A percentile compares a stretch with the other conserved stretches of the same genome.
Evolutionary conservation across 106 monocot species (phyloP).

Genomic region (Acorus calamus): DNA sequence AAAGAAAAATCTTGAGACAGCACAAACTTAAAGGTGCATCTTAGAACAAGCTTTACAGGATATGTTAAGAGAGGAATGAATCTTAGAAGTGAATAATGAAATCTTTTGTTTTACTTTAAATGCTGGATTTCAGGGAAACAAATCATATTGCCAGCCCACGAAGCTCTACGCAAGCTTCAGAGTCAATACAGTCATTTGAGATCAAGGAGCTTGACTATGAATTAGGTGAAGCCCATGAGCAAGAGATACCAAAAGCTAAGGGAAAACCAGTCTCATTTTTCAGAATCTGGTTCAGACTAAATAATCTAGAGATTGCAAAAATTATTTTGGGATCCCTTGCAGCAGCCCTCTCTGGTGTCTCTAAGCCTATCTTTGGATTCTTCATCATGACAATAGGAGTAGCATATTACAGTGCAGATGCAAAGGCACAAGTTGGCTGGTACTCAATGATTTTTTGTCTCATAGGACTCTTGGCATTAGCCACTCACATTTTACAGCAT

Average conservation of each 20-base stretch:
- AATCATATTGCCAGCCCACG: conserved; percentile 2
- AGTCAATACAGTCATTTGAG: neutral
- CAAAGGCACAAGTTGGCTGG: conserved; percentile 20
- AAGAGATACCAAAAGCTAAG: conserved; percentile 7
- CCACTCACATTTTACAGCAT: conserved; percentile 35
- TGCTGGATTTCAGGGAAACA: conserved; percentile 9
- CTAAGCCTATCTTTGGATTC: conserved; percentile 40
- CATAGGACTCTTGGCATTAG: conserved; percentile 22
- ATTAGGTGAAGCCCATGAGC: neutral
- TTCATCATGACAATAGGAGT: conserved; percentile 45
- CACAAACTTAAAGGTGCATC: no score
- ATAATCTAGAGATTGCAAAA: conserved; percentile 18
- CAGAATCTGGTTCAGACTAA: conserved; percentile 35
- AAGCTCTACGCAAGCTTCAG: neutral
- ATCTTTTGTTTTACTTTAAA: neutral
- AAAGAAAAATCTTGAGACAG: no score
- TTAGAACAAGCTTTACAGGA: no score
- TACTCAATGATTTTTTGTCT: conserved; percentile 27
- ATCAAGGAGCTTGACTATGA: neutral
- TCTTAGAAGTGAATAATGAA: no score
- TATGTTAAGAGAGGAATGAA: no score
- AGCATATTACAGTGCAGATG: conserved; percentile 32
- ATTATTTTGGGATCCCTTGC: conserved; percentile 23
- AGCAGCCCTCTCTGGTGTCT: conserved; percentile 43
- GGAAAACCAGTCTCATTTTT: conserved; percentile 19